Evolutionary conservation across 2,329 filamentous ascomycete species (phyloP).

Genomic region (Penicillium sp.): DNA sequence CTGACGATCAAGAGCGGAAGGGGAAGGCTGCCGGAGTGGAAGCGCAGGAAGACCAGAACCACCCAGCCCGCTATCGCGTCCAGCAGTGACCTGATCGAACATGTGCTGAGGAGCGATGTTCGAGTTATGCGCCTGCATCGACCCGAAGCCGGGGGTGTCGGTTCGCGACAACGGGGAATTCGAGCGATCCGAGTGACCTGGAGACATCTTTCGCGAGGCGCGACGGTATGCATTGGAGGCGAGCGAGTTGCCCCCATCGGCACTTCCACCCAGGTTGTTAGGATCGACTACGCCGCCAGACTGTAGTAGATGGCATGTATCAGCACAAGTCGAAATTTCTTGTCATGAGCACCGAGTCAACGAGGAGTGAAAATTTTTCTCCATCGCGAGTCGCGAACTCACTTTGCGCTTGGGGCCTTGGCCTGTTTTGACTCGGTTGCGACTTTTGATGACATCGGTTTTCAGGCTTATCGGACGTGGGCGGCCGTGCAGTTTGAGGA

Average conservation of each 20-base stretch:
- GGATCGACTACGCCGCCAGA: slow-evolving; percentile 42
- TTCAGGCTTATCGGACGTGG: slow-evolving; percentile 93
- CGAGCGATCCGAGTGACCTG: slow-evolving; percentile 66
- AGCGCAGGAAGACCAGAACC: slow-evolving; percentile 44
- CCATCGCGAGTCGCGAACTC: slow-evolving; percentile 22
- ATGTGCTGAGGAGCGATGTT: slow-evolving; percentile 69
- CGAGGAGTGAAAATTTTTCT: slow-evolving; percentile 20
- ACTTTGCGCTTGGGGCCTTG: slow-evolving; percentile 81
- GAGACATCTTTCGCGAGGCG: slow-evolving; percentile 64
- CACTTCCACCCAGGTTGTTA: slow-evolving; percentile 55
- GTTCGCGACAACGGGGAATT: slow-evolving; percentile 75
- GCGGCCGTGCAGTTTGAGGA: slow-evolving; percentile 91
- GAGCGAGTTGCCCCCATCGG: slow-evolving; percentile 53
- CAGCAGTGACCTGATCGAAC: slow-evolving; percentile 66
- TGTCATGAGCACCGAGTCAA: slow-evolving; percentile 13
- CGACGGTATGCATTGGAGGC: slow-evolving; percentile 55
- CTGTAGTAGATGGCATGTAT: slow-evolving; percentile 25
- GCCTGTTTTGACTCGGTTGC: slow-evolving; percentile 90
- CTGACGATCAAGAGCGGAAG: slow-evolving; percentile 56
- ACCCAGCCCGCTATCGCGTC: slow-evolving; percentile 61
- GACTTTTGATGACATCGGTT: slow-evolving; percentile 99
- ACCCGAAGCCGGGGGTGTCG: slow-evolving; percentile 62
- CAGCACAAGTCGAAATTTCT: slow-evolving; percentile 21
- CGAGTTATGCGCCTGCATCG: slow-evolving; percentile 51
- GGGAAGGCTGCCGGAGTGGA: slow-evolving; percentile 53